phyloP scores from a whole-genome alignment of 768 basidiomycete genomes.

The Termitomyces sp. region DNA sequence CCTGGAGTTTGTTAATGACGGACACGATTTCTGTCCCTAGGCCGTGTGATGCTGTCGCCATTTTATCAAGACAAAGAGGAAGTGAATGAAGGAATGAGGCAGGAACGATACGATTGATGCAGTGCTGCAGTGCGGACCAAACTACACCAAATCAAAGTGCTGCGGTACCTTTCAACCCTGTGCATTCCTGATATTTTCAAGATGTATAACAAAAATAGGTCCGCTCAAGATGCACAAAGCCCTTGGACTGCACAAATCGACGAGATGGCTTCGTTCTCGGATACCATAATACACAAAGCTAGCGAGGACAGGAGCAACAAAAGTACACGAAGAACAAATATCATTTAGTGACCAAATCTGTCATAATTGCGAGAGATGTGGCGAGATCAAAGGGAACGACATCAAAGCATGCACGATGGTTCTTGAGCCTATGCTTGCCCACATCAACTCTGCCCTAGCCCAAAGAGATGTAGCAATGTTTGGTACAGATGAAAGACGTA shows the following conservation, averaged over 20 bases:
- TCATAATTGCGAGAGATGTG: background rate
- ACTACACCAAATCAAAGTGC: conserved; percentile 13
- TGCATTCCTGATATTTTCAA: background rate
- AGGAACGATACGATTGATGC: conserved; percentile 7
- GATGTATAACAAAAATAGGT: background rate
- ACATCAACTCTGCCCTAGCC: conserved; percentile 7
- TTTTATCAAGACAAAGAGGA: conserved; percentile 24
- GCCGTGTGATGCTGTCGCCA: conserved; percentile 50
- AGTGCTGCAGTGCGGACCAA: conserved; percentile 9
- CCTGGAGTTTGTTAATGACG: conserved; percentile 85
- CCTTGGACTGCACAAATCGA: background rate
- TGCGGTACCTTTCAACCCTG: background rate
- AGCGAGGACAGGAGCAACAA: conserved; percentile 4
- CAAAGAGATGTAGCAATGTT: conserved; percentile 18
- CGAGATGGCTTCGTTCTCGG: background rate
- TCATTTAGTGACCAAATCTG: background rate
- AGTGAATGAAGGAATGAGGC: conserved; percentile 12
- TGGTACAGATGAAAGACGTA: conserved; percentile 21
- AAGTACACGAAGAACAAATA: conserved; percentile 8
- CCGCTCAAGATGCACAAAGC: background rate
- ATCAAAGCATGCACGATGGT: conserved; percentile 5
- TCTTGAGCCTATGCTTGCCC: conserved; percentile 1
- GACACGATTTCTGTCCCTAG: conserved; percentile 80
- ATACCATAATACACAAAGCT: conserved; percentile 7
- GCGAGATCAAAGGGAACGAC: conserved; percentile 1